These are phyloP conservation scores for Geoglossum cookeanum DNA, from an alignment of 2,329 filamentous ascomycete species.

Conservation along the genomic window DNA sequence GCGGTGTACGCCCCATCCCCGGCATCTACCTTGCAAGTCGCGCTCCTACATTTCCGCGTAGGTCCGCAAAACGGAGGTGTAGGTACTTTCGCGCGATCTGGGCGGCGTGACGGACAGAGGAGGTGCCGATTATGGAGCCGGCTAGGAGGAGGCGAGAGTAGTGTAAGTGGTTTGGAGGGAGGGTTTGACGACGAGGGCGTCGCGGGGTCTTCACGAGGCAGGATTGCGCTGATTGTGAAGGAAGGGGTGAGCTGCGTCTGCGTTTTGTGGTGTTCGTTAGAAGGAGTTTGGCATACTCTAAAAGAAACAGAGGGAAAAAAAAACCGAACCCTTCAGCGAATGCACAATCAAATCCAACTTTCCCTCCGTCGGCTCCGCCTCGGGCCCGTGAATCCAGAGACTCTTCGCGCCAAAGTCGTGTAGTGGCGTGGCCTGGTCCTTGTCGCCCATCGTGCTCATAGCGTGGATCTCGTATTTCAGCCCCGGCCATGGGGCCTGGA, in stretches of 20 bases:
- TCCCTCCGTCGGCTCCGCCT: conserved; percentile 50
- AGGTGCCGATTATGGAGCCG: conserved; percentile 74
- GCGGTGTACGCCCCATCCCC: conserved; percentile 56
- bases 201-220: conserved; percentile 64
- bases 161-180: conserved; percentile 32
- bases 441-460: conserved; percentile 71
- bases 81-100: conserved; percentile 67
- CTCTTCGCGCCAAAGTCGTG: conserved; percentile 84
- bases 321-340: conserved; percentile 50
- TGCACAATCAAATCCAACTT: conserved; percentile 76
- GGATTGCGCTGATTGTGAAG: conserved; percentile 57
- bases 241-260: conserved; percentile 65
- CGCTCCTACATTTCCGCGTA: conserved; percentile 88
- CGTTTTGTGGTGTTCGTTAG: conserved; percentile 67
- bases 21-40: conserved; percentile 67
- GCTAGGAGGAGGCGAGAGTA: conserved; percentile 53
- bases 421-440: conserved; percentile 75
- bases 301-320: not conserved
- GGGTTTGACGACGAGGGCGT: conserved; percentile 37
- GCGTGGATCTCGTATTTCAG: conserved; percentile 58
- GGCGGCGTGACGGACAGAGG: conserved; percentile 70
- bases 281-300: too few relatives aligned
- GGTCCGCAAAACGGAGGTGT: conserved; percentile 57
- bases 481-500: conserved; percentile 49
- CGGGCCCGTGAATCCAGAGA: conserved; percentile 87